phyloP scores from a whole-genome alignment of 345 rosid genomes.

The Euphorbia peplus region DNA sequence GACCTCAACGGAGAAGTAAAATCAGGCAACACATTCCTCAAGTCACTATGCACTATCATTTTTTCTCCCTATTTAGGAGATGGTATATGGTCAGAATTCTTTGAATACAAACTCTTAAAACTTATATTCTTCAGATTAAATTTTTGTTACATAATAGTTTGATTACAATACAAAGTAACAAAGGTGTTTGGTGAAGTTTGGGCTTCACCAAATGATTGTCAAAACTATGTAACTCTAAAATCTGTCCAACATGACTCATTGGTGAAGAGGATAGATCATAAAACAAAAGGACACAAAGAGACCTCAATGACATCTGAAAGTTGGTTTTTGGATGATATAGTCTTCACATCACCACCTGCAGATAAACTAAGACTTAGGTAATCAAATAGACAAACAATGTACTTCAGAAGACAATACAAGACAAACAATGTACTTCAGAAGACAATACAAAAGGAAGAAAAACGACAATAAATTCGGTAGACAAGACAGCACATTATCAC shows the following conservation, averaged over 20 bases:
- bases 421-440: background rate
- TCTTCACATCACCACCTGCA: conserved; percentile 98
- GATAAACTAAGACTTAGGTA: conserved; percentile 47
- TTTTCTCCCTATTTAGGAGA: background rate
- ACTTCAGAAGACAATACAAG: background rate
- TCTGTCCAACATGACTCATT: conserved; percentile 4
- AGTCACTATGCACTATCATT: background rate
- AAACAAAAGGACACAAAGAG: conserved; percentile 30
- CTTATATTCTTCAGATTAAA: background rate
- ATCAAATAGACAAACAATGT: conserved; percentile 22
- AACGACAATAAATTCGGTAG: conserved; percentile 2
- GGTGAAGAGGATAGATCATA: conserved; percentile 14
- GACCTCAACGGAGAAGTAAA: background rate
- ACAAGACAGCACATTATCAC: background rate
- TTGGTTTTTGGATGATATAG: conserved; percentile 53
- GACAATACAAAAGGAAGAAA: background rate
- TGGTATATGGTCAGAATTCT: background rate
- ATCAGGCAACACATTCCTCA: background rate
- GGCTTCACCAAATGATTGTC: background rate
- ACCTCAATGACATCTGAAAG: conserved; percentile 91
- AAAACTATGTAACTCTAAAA: background rate
- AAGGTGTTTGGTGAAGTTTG: no score
- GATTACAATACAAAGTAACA: background rate
- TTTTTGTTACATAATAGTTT: background rate
- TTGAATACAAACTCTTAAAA: background rate